phyloP scores from a whole-genome alignment of 768 basidiomycete genomes.

The Flagelloscypha sp. region DNA sequence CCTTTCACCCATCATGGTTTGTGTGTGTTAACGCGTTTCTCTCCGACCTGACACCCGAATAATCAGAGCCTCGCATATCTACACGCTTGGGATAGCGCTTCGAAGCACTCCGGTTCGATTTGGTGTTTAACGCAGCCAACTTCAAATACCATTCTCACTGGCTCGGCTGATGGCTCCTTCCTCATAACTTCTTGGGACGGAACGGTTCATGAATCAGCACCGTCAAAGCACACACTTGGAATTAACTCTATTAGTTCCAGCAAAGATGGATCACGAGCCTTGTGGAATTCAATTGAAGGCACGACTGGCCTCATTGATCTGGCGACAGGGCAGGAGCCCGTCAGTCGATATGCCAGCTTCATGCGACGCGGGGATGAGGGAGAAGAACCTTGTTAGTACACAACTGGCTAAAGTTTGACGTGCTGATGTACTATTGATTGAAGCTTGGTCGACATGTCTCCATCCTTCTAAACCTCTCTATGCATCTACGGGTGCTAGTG shows the following conservation, averaged over 20 bases:
- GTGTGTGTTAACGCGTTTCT: too few species aligned
- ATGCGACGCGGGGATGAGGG: constrained; percentile 42
- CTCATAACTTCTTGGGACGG: constrained; percentile 35
- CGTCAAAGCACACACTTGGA: constrained; percentile 71
- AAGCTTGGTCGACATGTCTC: constrained; percentile 82
- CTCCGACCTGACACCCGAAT: constrained; percentile 1
- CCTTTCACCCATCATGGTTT: too few species aligned
- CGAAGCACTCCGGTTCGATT: constrained; percentile 73
- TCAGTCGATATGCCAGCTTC: constrained; percentile 70
- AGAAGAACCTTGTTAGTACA: constrained; percentile 60
- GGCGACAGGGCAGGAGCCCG: constrained; percentile 44
- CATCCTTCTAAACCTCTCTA: constrained; percentile 69
- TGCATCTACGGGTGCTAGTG: constrained; percentile 63
- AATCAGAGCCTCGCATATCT: constrained; percentile 65
- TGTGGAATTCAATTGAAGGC: constrained; percentile 83
- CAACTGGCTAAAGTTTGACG: background rate
- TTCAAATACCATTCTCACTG: constrained; percentile 54
- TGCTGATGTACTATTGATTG: background rate
- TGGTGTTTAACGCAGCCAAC: constrained; percentile 74
- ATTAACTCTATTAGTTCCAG: constrained; percentile 74
- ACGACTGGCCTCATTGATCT: constrained; percentile 72
- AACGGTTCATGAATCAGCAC: constrained; percentile 19
- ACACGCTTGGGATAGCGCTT: constrained; percentile 57
- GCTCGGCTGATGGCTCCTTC: constrained; percentile 71
- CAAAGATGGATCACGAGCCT: constrained; percentile 51